These are phyloP conservation scores for Apiotrichum laibachii DNA, from an alignment of 1,284 basidiomycete species.

Conservation along the genomic window DNA sequence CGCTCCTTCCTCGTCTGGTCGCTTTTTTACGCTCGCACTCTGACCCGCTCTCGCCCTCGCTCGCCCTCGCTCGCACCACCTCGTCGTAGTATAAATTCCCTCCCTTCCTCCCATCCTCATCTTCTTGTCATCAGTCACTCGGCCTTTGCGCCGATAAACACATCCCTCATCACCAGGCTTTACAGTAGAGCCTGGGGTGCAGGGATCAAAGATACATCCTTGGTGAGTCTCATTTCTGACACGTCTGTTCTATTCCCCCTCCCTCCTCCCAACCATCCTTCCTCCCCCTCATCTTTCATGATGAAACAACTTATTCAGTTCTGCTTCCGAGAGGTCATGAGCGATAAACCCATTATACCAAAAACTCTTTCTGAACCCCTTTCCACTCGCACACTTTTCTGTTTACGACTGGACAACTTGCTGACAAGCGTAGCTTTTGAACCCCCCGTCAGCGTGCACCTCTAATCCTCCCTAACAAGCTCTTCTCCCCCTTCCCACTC, in stretches of 20 bases:
- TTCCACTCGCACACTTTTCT: background rate
- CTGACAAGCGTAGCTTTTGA: slow-evolving; percentile 11
- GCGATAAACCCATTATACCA: slow-evolving; percentile 47
- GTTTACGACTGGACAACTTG: background rate
- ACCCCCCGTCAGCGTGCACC: background rate
- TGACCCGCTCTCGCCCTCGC: no score
- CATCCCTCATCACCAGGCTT: slow-evolving; percentile 13
- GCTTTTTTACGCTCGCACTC: no score
- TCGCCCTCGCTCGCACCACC: background rate
- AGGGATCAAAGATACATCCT: background rate
- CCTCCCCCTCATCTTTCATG: slow-evolving; percentile 25
- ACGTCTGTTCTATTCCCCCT: slow-evolving; percentile 2
- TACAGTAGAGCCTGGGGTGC: slow-evolving; percentile 15
- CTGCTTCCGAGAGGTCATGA: slow-evolving; percentile 52
- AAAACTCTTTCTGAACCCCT: slow-evolving; percentile 33
- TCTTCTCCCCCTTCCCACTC: no score
- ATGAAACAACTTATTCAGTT: slow-evolving; percentile 48
- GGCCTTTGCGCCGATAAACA: slow-evolving; percentile 9
- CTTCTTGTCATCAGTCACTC: background rate
- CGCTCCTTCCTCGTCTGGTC: background rate
- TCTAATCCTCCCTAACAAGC: no score
- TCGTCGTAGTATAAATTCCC: background rate
- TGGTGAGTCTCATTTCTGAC: slow-evolving; percentile 9
- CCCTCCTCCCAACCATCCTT: background rate
- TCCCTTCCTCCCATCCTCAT: slow-evolving; percentile 2